Conservation (phyloP, 2,329 filamentous ascomycete genomes). For the Aaosphaeria pasadenensis region DNA sequence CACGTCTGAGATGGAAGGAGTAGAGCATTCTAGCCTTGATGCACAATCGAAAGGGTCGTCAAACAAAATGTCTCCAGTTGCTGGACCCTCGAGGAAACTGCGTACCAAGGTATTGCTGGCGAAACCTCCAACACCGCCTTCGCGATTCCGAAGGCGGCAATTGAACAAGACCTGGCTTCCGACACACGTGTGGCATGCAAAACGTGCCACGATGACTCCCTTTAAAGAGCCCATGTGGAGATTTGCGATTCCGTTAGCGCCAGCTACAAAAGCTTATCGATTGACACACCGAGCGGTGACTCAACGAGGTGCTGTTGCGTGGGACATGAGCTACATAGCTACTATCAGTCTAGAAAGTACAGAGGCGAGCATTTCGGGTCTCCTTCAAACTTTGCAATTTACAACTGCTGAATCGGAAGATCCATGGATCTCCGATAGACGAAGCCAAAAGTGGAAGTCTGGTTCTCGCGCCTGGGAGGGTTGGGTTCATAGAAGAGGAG, state of each 20-base stretch:
- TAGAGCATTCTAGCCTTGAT: constrained; percentile 13
- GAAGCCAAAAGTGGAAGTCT: constrained; percentile 67
- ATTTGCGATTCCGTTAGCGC: constrained; percentile 79
- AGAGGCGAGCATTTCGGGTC: constrained; percentile 59
- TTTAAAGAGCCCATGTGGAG: constrained; percentile 82
- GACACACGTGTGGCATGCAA: constrained; percentile 91
- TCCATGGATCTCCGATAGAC: constrained; percentile 53
- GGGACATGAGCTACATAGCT: constrained; percentile 94
- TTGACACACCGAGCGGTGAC: constrained; percentile 78
- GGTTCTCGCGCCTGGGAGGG: constrained; percentile 58
- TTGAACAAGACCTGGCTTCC: constrained; percentile 89
- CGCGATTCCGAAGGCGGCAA: constrained; percentile 82
- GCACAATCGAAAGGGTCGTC: not conserved
- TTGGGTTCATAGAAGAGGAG: constrained; percentile 58
- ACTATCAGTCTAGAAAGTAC: constrained; percentile 76
- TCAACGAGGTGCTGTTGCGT: constrained; percentile 73
- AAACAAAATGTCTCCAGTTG: not conserved
- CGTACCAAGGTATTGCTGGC: constrained; percentile 68
- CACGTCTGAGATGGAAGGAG: not conserved
- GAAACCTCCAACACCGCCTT: constrained; percentile 57
- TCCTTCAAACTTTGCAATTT: constrained; percentile 59
- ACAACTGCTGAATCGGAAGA: constrained; percentile 55
- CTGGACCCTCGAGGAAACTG: constrained; percentile 49
- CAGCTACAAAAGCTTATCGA: constrained; percentile 86
- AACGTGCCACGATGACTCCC: constrained; percentile 83